phyloP scores from a whole-genome alignment of 1,284 basidiomycete genomes.

The Rhodotorula sp. region DNA sequence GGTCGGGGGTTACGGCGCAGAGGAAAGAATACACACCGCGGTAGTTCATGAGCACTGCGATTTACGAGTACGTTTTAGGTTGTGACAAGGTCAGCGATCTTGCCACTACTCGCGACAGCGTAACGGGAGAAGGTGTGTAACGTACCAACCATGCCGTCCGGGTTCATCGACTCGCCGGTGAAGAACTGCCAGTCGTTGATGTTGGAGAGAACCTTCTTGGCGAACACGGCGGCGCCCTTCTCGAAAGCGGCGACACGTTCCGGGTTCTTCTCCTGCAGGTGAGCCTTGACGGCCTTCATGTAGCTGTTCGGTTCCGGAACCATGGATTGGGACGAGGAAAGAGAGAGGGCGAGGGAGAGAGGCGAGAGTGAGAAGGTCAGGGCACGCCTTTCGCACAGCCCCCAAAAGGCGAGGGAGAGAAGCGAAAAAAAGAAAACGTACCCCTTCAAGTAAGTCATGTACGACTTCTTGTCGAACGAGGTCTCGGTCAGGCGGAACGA shows the following conservation, averaged over 20 bases:
- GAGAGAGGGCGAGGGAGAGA: neutral
- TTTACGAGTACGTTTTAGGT: too few relatives aligned
- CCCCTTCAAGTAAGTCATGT: conserved; percentile 66
- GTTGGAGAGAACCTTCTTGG: conserved; percentile 75
- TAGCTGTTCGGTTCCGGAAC: conserved; percentile 56
- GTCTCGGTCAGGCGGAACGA: conserved; percentile 87
- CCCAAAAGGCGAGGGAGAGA: neutral
- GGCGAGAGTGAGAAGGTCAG: neutral
- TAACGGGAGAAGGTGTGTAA: neutral
- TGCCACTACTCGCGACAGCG: neutral
- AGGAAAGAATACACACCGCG: conserved; percentile 38
- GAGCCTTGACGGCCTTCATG: conserved; percentile 74
- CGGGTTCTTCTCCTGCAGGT: conserved; percentile 61
- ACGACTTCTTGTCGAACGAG: conserved; percentile 87
- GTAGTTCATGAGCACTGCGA: conserved; percentile 64
- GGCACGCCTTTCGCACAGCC: too few relatives aligned
- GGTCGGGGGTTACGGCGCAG: too few relatives aligned
- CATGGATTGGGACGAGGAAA: neutral
- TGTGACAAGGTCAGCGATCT: neutral
- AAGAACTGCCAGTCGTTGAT: conserved; percentile 90
- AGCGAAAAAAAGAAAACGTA: conserved; percentile 3
- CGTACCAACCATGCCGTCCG: conserved; percentile 83
- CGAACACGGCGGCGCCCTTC: conserved; percentile 70
- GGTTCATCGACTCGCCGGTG: conserved; percentile 80
- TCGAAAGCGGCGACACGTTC: conserved; percentile 78